These are phyloP conservation scores for Talaromyces marneffei DNA, from an alignment of 2,329 filamentous ascomycete species.

Conservation along the genomic window DNA sequence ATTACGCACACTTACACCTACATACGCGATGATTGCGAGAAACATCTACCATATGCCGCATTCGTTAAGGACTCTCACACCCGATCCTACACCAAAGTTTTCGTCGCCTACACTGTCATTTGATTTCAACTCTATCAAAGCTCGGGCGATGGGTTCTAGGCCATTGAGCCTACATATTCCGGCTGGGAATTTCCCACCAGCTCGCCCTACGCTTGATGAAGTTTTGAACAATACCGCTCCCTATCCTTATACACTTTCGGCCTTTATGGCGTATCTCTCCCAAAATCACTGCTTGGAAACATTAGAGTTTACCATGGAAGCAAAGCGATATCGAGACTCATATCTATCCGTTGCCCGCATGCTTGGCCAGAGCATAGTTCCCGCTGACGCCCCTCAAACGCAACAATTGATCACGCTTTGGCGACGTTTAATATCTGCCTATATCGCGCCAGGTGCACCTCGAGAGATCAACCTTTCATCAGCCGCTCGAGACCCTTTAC, in stretches of 20 bases:
- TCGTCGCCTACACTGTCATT: conserved; percentile 38
- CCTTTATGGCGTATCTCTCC: conserved; percentile 94
- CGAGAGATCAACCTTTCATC: conserved; percentile 88
- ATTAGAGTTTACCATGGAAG: conserved; percentile 92
- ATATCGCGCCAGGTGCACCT: conserved; percentile 78
- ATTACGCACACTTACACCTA: conserved; percentile 18
- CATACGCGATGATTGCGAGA: conserved; percentile 37
- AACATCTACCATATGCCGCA: conserved; percentile 30
- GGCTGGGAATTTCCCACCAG: conserved; percentile 37
- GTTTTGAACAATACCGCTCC: conserved; percentile 81
- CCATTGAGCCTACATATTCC: conserved; percentile 41
- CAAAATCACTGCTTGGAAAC: conserved; percentile 97
- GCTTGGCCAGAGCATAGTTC: conserved; percentile 40
- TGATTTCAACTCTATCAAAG: conserved; percentile 34
- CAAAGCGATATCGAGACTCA: conserved; percentile 71
- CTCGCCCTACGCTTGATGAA: conserved; percentile 70
- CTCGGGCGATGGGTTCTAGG: conserved; percentile 40
- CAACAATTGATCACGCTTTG: conserved; percentile 75
- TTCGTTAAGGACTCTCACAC: conserved; percentile 35
- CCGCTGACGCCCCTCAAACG: conserved; percentile 51
- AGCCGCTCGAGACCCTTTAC: conserved; percentile 72
- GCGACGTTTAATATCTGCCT: conserved; percentile 81
- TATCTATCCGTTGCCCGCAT: conserved; percentile 55
- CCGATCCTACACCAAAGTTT: conserved; percentile 41
- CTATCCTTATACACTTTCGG: conserved; percentile 81